phyloP scores from a whole-genome alignment of 352 stramenopile species.

The Phytophthora idaei region DNA sequence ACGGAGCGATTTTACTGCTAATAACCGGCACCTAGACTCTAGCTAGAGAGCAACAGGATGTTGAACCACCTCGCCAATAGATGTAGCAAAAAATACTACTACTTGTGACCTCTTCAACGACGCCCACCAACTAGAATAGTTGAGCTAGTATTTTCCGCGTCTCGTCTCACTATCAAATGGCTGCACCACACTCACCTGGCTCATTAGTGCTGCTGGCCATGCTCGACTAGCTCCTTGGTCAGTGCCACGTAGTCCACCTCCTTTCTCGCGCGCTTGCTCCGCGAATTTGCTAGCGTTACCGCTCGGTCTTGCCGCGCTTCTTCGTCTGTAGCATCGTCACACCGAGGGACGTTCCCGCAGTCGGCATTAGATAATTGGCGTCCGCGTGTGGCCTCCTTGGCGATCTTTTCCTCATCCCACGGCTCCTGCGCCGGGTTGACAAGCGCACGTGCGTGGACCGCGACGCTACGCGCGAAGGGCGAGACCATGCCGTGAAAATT shows the following conservation, averaged over 20 bases:
- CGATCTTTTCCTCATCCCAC: conserved; percentile 54
- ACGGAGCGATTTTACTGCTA: neutral
- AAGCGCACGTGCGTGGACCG: conserved; percentile 68
- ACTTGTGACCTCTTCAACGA: too few relatives aligned
- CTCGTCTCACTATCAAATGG: conserved; percentile 14
- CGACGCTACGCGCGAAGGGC: conserved; percentile 79
- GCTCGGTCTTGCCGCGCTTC: conserved; percentile 35
- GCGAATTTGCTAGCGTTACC: conserved; percentile 21
- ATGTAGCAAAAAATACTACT: neutral
- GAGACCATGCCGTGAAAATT: conserved; percentile 88
- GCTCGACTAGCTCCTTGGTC: conserved; percentile 51
- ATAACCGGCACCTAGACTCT: too few relatives aligned
- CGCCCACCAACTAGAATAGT: too few relatives aligned
- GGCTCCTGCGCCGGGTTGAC: conserved; percentile 50
- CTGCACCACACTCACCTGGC: neutral
- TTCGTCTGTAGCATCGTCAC: conserved; percentile 37
- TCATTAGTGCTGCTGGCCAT: conserved; percentile 25
- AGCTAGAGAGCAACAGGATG: too few relatives aligned
- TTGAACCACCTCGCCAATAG: too few relatives aligned
- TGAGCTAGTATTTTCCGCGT: neutral
- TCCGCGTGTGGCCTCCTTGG: conserved; percentile 59
- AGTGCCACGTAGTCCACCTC: conserved; percentile 76
- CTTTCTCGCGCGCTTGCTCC: conserved; percentile 60
- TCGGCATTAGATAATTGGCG: conserved; percentile 48
- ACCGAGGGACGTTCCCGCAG: conserved; percentile 6